A percentile compares a stretch with the other conserved stretches of the same genome.
phyloP scores from a whole-genome alignment of 140 eudicot species.

The Flaveria floridana region DNA sequence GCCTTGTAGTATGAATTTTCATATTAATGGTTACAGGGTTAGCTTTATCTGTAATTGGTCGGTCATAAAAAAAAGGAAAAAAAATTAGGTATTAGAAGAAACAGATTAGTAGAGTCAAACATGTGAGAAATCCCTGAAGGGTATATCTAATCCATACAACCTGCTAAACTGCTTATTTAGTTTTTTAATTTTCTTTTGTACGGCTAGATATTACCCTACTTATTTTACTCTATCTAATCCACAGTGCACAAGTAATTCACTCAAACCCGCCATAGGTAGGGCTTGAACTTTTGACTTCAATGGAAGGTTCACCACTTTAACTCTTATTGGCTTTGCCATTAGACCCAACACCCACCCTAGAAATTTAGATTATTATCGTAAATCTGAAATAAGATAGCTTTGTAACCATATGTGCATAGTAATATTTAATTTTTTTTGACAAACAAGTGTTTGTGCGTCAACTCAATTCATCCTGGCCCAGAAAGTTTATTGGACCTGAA shows the following conservation, averaged over 20 bases:
- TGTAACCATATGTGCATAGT: not conserved
- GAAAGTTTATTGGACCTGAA: too few species aligned
- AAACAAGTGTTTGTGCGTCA: not conserved
- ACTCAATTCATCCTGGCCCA: not conserved
- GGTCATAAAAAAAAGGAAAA: not conserved
- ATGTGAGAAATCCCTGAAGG: not conserved
- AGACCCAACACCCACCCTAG: too few species aligned
- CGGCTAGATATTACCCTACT: too few species aligned
- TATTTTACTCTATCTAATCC: too few species aligned
- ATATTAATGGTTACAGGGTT: slow-evolving; percentile 6
- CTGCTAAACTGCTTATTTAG: not conserved
- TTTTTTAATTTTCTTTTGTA: not conserved
- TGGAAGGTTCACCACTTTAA: too few species aligned
- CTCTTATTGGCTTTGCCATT: too few species aligned
- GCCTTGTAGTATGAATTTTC: not conserved
- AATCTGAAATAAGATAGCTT: not conserved
- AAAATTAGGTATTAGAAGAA: not conserved
- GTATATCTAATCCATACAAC: not conserved
- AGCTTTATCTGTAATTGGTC: not conserved
- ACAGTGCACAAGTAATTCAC: too few species aligned
- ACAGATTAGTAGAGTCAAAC: not conserved
- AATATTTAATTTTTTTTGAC: not conserved
- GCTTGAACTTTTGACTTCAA: too few species aligned
- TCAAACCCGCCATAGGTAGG: too few species aligned
- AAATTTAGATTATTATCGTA: too few species aligned